Percentiles rank a stretch among this genome's conserved stretches.
These are phyloP conservation scores for Candida jianshihensis DNA, from an alignment of 805 yeast species.

Conservation along the genomic window DNA sequence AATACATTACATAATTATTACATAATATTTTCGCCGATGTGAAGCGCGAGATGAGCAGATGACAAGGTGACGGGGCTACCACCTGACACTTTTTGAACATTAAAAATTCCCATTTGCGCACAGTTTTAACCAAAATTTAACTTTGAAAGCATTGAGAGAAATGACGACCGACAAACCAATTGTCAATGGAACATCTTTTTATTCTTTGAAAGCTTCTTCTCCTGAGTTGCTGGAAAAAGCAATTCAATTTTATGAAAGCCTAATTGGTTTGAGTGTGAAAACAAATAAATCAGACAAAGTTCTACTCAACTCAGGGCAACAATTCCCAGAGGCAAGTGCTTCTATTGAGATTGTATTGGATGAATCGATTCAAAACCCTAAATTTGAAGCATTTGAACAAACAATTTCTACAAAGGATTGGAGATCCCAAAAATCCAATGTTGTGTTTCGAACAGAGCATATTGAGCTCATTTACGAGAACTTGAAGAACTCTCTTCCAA, in stretches of 20 bases:
- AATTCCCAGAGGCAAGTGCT: conserved; percentile 23
- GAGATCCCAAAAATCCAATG: conserved; percentile 39
- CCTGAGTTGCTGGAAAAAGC: conserved; percentile 37
- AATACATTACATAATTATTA: too few species aligned
- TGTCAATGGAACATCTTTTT: conserved; percentile 51
- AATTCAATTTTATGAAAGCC: conserved; percentile 47
- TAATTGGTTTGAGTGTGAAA: conserved; percentile 31
- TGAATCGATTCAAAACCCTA: conserved; percentile 14
- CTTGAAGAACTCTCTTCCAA: conserved; percentile 18
- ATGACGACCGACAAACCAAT: conserved; percentile 26
- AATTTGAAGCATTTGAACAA: conserved; percentile 21
- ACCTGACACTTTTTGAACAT: too few species aligned
- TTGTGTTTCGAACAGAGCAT: conserved; percentile 28
- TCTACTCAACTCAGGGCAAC: conserved; percentile 26
- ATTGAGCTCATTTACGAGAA: conserved; percentile 22
- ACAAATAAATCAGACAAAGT: conserved; percentile 8
- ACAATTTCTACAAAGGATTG: conserved; percentile 34
- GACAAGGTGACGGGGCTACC: too few species aligned
- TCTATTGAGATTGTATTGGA: conserved; percentile 23
- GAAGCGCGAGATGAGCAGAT: too few species aligned
- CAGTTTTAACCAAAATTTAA: too few species aligned
- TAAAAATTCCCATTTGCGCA: too few species aligned
- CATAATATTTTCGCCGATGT: too few species aligned
- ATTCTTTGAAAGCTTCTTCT: conserved; percentile 47
- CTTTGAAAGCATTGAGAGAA: not conserved